phyloP scores from a whole-genome alignment of 2,329 filamentous ascomycete genomes.

The Ceratocystis ficicola region DNA sequence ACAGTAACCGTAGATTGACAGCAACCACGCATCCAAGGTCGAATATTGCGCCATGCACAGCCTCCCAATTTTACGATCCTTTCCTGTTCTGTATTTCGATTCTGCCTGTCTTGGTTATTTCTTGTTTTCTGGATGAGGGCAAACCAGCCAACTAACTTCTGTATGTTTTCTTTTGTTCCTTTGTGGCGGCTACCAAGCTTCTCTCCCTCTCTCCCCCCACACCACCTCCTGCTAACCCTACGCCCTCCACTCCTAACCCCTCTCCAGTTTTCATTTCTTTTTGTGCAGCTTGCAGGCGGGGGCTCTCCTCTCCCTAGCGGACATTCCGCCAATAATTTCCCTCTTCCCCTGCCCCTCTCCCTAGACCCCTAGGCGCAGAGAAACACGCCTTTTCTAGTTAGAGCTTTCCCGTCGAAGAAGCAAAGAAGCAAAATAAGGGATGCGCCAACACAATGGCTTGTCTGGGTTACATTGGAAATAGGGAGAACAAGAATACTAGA shows the following conservation, averaged over 20 bases:
- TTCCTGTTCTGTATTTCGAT: background rate
- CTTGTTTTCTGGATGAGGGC: background rate
- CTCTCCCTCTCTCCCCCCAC: too few species aligned
- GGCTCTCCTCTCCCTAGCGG: background rate
- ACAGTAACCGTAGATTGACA: background rate
- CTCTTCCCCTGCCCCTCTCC: background rate
- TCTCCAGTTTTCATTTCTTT: conserved; percentile 12
- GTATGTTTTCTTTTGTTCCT: conserved; percentile 3
- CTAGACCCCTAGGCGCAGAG: background rate
- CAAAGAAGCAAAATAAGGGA: conserved; percentile 8
- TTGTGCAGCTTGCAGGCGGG: background rate
- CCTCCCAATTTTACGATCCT: background rate
- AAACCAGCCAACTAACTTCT: background rate
- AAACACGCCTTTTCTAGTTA: background rate
- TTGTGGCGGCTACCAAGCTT: background rate
- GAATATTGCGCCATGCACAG: conserved; percentile 3
- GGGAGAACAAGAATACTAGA: background rate
- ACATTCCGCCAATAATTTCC: background rate
- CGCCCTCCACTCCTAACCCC: background rate
- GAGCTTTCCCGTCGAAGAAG: background rate
- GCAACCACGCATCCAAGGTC: too few species aligned
- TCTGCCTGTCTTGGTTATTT: background rate
- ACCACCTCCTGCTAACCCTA: too few species aligned
- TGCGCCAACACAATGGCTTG: background rate
- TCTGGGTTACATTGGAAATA: background rate